Conservation (phyloP, 495 filamentous ascomycete species). For the Aspergillus hancockii region DNA sequence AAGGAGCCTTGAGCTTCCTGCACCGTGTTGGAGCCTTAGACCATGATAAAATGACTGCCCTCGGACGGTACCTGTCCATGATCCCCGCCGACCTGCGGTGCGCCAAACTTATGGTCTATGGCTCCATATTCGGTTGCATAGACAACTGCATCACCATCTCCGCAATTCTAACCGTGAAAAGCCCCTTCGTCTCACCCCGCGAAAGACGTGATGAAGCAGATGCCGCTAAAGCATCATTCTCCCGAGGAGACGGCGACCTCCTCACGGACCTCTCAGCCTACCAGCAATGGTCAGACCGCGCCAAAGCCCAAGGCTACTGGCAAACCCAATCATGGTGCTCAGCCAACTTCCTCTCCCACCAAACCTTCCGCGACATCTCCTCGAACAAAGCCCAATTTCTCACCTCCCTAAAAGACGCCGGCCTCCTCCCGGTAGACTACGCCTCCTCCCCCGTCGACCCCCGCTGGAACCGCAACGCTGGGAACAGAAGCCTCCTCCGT, state of each 20-base stretch:
- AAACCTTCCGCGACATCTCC: constrained; percentile 82
- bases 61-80: constrained; percentile 87
- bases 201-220: constrained; percentile 81
- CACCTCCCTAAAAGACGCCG: constrained; percentile 80
- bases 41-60: constrained; percentile 79
- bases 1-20: constrained; percentile 76
- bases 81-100: constrained; percentile 93
- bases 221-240: constrained; percentile 73
- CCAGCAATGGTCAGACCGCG: constrained; percentile 73
- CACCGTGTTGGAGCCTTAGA: constrained; percentile 85
- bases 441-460: constrained; percentile 19
- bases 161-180: constrained; percentile 79
- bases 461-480: constrained; percentile 50
- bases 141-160: constrained; percentile 88
- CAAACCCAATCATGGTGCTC: constrained; percentile 77
- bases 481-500: constrained; percentile 67
- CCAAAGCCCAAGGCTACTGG: constrained; percentile 54
- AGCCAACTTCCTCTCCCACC: constrained; percentile 82
- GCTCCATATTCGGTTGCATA: constrained; percentile 88
- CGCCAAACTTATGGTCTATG: constrained; percentile 94
- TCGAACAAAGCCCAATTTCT: constrained; percentile 85
- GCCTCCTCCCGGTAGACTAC: constrained; percentile 65
- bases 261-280: constrained; percentile 83
- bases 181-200: constrained; percentile 79
- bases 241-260: constrained; percentile 76